These are phyloP conservation scores for Boletus rubescentipes DNA, from an alignment of 768 basidiomycete species.

Conservation along the genomic window DNA sequence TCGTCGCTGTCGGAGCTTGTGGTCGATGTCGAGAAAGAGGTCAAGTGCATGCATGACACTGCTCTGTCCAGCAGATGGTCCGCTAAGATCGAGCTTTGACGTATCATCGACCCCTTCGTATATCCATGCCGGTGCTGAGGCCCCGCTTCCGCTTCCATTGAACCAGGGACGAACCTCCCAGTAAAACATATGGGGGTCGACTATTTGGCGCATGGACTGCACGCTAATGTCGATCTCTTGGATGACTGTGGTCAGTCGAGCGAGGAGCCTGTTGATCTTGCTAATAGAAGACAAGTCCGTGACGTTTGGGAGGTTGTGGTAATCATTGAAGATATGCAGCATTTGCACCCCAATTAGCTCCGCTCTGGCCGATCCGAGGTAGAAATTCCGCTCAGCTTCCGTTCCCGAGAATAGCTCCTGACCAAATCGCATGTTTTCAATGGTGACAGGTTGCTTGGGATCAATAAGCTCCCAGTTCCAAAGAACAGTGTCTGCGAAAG, in stretches of 20 bases:
- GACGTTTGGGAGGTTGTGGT: slow-evolving; percentile 69
- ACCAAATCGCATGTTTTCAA: slow-evolving; percentile 71
- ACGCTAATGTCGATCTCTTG: slow-evolving; percentile 73
- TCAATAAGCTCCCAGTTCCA: slow-evolving; percentile 82
- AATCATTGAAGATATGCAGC: slow-evolving; percentile 84
- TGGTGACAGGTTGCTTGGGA: slow-evolving; percentile 55
- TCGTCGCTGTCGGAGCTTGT: slow-evolving; percentile 71
- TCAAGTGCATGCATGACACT: slow-evolving; percentile 85
- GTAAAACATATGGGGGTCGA: slow-evolving; percentile 88
- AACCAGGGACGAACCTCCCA: slow-evolving; percentile 92
- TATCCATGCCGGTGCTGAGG: slow-evolving; percentile 56
- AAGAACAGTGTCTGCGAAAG: slow-evolving; percentile 93
- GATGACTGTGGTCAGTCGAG: slow-evolving; percentile 64
- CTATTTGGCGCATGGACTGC: slow-evolving; percentile 60
- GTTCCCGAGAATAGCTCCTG: slow-evolving; percentile 78
- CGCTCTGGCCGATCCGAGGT: slow-evolving; percentile 76
- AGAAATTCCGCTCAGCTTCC: slow-evolving; percentile 84
- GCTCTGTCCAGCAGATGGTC: slow-evolving; percentile 94
- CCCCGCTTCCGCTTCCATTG: slow-evolving; percentile 69
- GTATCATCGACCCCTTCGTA: slow-evolving; percentile 74
- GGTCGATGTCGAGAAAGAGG: slow-evolving; percentile 86
- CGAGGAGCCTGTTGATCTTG: slow-evolving; percentile 72
- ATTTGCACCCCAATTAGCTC: slow-evolving; percentile 88
- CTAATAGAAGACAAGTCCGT: slow-evolving; percentile 61
- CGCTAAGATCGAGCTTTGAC: slow-evolving; percentile 65